Conservation (phyloP, 345 rosid genomes). For the Trapa incisa region DNA sequence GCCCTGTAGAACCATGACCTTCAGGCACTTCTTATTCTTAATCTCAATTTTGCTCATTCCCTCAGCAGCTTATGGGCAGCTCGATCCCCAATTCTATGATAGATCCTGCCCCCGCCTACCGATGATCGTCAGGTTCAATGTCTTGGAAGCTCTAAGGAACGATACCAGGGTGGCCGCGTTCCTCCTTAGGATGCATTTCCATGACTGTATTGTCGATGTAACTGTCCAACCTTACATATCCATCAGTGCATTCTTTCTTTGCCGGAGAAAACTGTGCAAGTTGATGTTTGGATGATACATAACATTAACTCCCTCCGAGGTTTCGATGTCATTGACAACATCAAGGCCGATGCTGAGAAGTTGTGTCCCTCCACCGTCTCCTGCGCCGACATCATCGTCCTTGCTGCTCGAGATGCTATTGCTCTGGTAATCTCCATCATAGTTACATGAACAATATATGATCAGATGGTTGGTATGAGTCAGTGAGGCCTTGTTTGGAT, state of each 20-base stretch:
- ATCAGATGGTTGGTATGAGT: neutral
- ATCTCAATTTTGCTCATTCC: neutral
- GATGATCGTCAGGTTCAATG: constrained; percentile 49
- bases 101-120: constrained; percentile 52
- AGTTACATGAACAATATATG: neutral
- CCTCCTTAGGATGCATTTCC: constrained; percentile 77
- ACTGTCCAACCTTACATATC: too few species aligned
- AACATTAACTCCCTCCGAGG: constrained; percentile 71
- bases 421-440: constrained; percentile 23
- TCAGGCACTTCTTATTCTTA: neutral
- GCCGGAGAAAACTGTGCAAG: neutral
- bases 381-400: constrained; percentile 63
- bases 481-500: neutral
- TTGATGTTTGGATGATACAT: neutral
- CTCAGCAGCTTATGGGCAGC: constrained; percentile 15
- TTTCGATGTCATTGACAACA: constrained; percentile 53
- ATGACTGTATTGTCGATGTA: constrained; percentile 78
- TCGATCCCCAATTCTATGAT: constrained; percentile 43
- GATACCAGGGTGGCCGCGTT: constrained; percentile 78
- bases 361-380: constrained; percentile 62
- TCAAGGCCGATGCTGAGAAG: constrained; percentile 55
- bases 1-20: neutral
- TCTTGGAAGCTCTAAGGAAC: constrained; percentile 43
- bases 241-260: too few species aligned
- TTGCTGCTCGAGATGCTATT: constrained; percentile 76